Percentiles rank a stretch among this genome's conserved stretches.
Evolutionary conservation across 352 stramenopile species (phyloP).

Genomic region (Thalassiosira ordinaria): DNA sequence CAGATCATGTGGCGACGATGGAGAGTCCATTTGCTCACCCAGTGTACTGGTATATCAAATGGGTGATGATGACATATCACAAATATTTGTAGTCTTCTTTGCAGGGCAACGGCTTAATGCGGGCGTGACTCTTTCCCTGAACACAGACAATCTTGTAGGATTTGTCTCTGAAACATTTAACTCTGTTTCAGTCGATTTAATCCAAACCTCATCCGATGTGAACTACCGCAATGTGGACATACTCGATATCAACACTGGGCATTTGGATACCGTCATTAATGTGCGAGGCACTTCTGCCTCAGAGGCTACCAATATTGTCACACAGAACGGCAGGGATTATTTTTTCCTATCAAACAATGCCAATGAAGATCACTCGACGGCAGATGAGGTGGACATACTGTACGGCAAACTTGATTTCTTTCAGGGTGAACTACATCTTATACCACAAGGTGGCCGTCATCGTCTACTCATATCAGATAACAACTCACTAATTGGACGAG

Average conservation of each 20-base stretch:
- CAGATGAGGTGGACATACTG: slow-evolving; percentile 32
- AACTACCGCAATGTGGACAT: slow-evolving; percentile 53
- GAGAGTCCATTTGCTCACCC: slow-evolving; percentile 33
- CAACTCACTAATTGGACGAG: slow-evolving; percentile 37
- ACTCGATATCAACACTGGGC: slow-evolving; percentile 34
- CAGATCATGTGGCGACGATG: slow-evolving; percentile 17
- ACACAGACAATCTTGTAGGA: slow-evolving; percentile 14
- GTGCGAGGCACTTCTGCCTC: slow-evolving; percentile 49
- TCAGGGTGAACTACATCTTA: slow-evolving; percentile 41
- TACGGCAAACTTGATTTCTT: slow-evolving; percentile 58
- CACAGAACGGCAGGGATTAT: slow-evolving; percentile 46
- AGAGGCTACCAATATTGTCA: slow-evolving; percentile 27
- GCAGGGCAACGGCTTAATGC: slow-evolving; percentile 49
- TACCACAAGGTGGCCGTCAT: slow-evolving; percentile 38
- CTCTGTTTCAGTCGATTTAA: slow-evolving; percentile 49
- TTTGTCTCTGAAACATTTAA: slow-evolving; percentile 51
- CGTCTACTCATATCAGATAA: slow-evolving; percentile 57
- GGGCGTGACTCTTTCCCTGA: slow-evolving; percentile 28
- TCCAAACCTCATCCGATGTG: slow-evolving; percentile 47
- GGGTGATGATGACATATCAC: slow-evolving; percentile 3
- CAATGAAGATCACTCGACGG: slow-evolving; percentile 43
- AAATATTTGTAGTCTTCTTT: slow-evolving; percentile 59
- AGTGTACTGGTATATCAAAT: slow-evolving; percentile 40
- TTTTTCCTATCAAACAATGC: slow-evolving; percentile 59
- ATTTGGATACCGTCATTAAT: slow-evolving; percentile 45